Evolutionary conservation across 2,329 filamentous ascomycete genomes (phyloP).

Genomic region (Camillea tinctor): DNA sequence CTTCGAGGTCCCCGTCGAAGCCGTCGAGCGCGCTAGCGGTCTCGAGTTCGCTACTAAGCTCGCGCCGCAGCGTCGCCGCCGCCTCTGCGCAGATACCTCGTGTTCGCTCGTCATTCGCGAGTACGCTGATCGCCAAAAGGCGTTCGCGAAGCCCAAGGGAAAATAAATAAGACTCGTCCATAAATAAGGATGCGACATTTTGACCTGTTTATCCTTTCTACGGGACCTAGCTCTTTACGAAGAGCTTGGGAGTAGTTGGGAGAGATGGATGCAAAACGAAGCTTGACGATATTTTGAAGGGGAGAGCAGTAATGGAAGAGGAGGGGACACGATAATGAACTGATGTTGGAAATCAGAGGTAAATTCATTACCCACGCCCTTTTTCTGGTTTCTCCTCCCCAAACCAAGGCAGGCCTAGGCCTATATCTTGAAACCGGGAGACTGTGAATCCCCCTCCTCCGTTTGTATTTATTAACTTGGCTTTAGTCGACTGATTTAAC

Average conservation of each 20-base stretch:
- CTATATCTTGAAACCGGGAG: too few relatives aligned
- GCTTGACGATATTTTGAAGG: background rate
- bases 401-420: background rate
- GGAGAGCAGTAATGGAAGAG: background rate
- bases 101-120: constrained; percentile 84
- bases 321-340: background rate
- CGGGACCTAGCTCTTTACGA: constrained; percentile 1
- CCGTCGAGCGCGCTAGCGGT: constrained; percentile 86
- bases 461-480: background rate
- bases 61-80: constrained; percentile 68
- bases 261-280: background rate
- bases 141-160: constrained; percentile 44
- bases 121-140: constrained; percentile 63
- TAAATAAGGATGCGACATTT: too few relatives aligned
- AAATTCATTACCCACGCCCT: background rate
- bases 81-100: constrained; percentile 80
- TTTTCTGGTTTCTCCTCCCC: too few relatives aligned
- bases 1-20: constrained; percentile 94
- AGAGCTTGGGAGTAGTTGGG: background rate
- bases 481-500: background rate
- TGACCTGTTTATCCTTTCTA: constrained; percentile 2
- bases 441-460: too few relatives aligned
- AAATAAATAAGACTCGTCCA: background rate
- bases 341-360: background rate
- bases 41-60: constrained; percentile 86